Conservation (phyloP, 148 eudicot genomes). For the Cornus controversa region DNA sequence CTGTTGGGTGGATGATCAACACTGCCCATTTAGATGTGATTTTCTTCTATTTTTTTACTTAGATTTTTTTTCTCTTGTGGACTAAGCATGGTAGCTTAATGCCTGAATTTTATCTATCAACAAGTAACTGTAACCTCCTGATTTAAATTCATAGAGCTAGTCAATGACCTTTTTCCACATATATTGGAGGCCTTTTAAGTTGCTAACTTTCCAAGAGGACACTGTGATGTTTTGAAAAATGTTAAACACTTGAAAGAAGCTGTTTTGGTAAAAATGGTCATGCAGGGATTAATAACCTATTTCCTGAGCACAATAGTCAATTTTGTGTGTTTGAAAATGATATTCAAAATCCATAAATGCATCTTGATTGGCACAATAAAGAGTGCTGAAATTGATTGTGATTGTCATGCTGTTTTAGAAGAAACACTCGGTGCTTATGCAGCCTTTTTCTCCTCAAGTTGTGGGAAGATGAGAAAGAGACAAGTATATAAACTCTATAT, state of each 20-base stretch:
- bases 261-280: background rate
- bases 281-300: background rate
- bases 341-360: background rate
- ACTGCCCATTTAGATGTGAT: background rate
- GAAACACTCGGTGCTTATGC: background rate
- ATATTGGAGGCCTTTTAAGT: background rate
- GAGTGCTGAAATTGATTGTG: background rate
- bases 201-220: background rate
- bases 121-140: background rate
- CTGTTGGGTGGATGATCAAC: background rate
- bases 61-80: background rate
- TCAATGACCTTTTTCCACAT: background rate
- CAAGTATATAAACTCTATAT: background rate
- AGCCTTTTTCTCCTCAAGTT: background rate
- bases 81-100: background rate
- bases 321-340: background rate
- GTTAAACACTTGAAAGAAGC: background rate
- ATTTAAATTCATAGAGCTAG: background rate
- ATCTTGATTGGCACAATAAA: background rate
- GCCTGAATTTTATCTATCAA: background rate
- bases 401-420: background rate
- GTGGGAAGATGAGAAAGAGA: background rate
- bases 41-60: background rate
- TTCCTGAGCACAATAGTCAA: background rate
- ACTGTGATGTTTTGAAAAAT: background rate